Percentiles rank a stretch among this genome's conserved stretches.
Conservation (phyloP, 768 basidiomycete species). For the Suillus luteus region DNA sequence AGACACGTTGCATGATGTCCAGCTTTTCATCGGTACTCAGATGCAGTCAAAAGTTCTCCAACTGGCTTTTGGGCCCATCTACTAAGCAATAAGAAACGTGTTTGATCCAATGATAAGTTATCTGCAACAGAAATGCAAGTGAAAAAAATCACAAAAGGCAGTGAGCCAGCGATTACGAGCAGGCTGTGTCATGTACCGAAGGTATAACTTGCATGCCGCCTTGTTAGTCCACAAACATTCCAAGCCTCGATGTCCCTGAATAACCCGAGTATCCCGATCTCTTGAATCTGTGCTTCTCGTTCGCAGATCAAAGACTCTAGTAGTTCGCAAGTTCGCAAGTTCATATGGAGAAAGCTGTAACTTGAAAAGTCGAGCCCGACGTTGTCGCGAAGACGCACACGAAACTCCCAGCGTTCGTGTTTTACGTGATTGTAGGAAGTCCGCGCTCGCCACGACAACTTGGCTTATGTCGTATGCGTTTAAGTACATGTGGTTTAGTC, state of each 20-base stretch:
- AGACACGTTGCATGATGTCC: slow-evolving; percentile 83
- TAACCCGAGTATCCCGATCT: slow-evolving; percentile 94
- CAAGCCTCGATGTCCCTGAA: slow-evolving; percentile 71
- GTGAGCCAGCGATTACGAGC: background rate
- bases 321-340: slow-evolving; percentile 65
- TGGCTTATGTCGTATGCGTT: too few species aligned
- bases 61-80: slow-evolving; percentile 76
- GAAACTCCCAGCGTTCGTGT: slow-evolving; percentile 22
- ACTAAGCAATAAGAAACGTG: slow-evolving; percentile 67
- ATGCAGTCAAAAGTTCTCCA: slow-evolving; percentile 83
- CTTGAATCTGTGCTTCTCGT: slow-evolving; percentile 90
- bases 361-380: slow-evolving; percentile 71
- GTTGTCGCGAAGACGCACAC: slow-evolving; percentile 53
- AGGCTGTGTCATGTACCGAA: slow-evolving; percentile 37
- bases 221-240: slow-evolving; percentile 72
- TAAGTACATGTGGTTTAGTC: too few species aligned
- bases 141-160: background rate
- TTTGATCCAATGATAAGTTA: background rate
- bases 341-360: slow-evolving; percentile 84
- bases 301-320: slow-evolving; percentile 52
- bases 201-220: slow-evolving; percentile 57
- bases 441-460: too few species aligned
- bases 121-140: background rate
- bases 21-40: slow-evolving; percentile 91
- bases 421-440: too few species aligned